phyloP scores from a whole-genome alignment of 2,329 filamentous ascomycete genomes.

The Ophiostoma tasmaniense region DNA sequence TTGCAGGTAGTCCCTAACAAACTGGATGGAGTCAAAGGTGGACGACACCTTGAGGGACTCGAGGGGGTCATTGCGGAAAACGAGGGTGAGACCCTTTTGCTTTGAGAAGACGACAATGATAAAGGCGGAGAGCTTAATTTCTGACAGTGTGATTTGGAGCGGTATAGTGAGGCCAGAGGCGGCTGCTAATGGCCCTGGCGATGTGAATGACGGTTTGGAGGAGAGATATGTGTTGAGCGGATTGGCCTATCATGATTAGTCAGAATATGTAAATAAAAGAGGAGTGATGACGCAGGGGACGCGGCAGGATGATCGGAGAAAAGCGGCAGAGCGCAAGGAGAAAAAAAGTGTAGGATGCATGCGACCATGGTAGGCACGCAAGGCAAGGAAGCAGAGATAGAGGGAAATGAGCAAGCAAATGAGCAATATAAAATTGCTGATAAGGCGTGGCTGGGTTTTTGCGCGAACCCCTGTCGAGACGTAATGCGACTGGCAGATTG shows the following conservation, averaged over 20 bases:
- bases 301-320: constrained; percentile 20
- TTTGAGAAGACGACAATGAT: constrained; percentile 97
- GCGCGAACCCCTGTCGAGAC: constrained; percentile 15
- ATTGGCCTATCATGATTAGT: constrained; percentile 57
- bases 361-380: not conserved
- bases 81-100: constrained; percentile 90
- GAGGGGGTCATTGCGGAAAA: constrained; percentile 95
- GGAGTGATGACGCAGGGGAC: constrained; percentile 14
- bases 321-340: constrained; percentile 21
- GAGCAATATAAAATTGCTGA: constrained; percentile 10
- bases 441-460: not conserved
- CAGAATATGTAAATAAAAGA: constrained; percentile 26
- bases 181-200: constrained; percentile 83
- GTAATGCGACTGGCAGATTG: constrained; percentile 4
- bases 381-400: not conserved
- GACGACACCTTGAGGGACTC: constrained; percentile 98
- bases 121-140: constrained; percentile 92
- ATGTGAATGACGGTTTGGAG: constrained; percentile 86
- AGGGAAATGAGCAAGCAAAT: constrained; percentile 7
- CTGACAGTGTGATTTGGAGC: constrained; percentile 91
- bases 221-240: constrained; percentile 92
- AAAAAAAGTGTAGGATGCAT: not conserved
- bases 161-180: constrained; percentile 90
- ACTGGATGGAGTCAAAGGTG: constrained; percentile 97
- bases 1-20: constrained; percentile 93